These are phyloP conservation scores for Neohortaea acidophila DNA, from an alignment of 495 filamentous ascomycete genomes.

Conservation along the genomic window DNA sequence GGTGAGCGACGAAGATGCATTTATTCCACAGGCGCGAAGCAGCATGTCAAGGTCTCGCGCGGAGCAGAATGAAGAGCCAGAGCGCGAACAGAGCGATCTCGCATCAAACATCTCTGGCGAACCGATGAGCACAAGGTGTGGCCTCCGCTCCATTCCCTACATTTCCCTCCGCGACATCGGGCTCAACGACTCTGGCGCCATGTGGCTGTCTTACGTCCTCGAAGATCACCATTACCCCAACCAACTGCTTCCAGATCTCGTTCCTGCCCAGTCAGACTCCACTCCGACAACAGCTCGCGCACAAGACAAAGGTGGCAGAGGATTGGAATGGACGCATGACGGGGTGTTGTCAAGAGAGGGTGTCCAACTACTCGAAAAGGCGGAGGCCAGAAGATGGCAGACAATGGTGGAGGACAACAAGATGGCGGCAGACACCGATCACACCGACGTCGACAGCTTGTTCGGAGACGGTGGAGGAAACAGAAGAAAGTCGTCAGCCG, in stretches of 20 bases:
- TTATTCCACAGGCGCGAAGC: no score
- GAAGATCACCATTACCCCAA: conserved; percentile 29
- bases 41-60: no score
- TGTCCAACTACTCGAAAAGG: conserved; percentile 10
- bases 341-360: conserved; percentile 14
- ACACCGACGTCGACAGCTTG: neutral
- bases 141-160: conserved; percentile 34
- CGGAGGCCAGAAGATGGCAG: conserved; percentile 12
- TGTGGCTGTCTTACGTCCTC: conserved; percentile 34
- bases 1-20: no score
- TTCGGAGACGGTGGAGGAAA: neutral
- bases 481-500: neutral
- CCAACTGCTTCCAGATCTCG: conserved; percentile 23
- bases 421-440: neutral
- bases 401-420: conserved; percentile 4
- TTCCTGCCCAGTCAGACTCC: conserved; percentile 6
- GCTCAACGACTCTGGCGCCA: conserved; percentile 27
- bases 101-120: no score
- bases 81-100: no score
- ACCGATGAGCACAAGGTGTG: conserved; percentile 28
- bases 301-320: no score
- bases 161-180: conserved; percentile 28
- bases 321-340: conserved; percentile 18
- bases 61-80: no score
- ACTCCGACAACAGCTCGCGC: conserved; percentile 5